Conservation (phyloP, 2,329 filamentous ascomycete genomes). For the Venturia nashicola region DNA sequence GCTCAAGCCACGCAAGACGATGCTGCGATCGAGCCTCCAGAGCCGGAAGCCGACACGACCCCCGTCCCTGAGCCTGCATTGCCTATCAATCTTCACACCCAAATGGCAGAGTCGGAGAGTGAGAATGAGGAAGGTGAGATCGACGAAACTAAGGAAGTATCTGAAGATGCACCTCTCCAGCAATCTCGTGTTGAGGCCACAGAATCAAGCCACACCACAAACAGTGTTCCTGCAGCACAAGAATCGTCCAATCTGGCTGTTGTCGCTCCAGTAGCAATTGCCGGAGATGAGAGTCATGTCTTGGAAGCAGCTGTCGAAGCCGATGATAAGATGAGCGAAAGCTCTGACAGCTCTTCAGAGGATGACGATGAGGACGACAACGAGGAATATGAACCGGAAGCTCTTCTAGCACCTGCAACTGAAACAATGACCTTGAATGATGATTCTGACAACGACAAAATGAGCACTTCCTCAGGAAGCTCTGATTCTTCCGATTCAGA, state of each 20-base stretch:
- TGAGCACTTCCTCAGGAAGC: conserved; percentile 1
- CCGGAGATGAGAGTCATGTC: neutral
- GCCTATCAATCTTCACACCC: neutral
- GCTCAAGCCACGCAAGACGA: conserved; percentile 16
- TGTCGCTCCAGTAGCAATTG: neutral
- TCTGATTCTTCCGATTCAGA: neutral
- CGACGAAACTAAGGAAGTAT: neutral
- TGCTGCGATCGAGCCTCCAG: neutral
- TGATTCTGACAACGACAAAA: neutral
- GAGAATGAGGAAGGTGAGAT: conserved; percentile 6
- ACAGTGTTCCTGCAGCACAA: neutral
- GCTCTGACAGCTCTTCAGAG: neutral
- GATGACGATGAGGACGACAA: neutral
- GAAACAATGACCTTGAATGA: neutral
- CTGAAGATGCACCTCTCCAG: neutral
- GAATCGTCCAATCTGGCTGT: neutral
- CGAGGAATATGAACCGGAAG: conserved; percentile 1
- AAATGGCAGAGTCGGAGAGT: neutral
- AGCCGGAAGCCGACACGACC: neutral
- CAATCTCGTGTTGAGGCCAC: neutral
- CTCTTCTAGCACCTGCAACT: neutral
- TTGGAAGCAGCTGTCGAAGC: neutral
- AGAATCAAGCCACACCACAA: neutral
- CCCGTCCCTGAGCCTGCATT: neutral
- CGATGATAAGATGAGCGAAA: neutral